Percentiles rank a stretch among this genome's conserved stretches.
phyloP scores from a whole-genome alignment of 2,329 filamentous ascomycete genomes.

The Fusarium papillatum region DNA sequence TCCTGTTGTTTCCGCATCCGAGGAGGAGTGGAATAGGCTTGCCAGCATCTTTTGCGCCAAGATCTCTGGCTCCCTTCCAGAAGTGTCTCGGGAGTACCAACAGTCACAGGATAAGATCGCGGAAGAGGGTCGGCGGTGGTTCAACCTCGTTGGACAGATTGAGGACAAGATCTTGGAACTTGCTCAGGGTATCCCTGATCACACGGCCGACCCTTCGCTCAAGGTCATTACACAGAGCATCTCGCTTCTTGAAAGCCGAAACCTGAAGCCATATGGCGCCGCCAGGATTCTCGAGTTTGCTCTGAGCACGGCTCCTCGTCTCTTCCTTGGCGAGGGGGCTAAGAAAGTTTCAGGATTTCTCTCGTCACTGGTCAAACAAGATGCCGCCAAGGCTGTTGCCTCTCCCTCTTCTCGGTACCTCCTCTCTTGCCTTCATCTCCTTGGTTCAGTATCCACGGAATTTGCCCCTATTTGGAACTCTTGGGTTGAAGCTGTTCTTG shows the following conservation, averaged over 20 bases:
- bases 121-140: slow-evolving; percentile 77
- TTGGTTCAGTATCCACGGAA: slow-evolving; percentile 57
- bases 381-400: slow-evolving; percentile 70
- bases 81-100: slow-evolving; percentile 83
- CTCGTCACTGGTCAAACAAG: slow-evolving; percentile 63
- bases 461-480: slow-evolving; percentile 60
- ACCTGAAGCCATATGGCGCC: slow-evolving; percentile 70
- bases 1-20: slow-evolving; percentile 62
- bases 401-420: slow-evolving; percentile 79
- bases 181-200: slow-evolving; percentile 42
- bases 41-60: slow-evolving; percentile 72
- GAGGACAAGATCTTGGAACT: slow-evolving; percentile 48
- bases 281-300: slow-evolving; percentile 60
- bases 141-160: slow-evolving; percentile 67
- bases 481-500: slow-evolving; percentile 58
- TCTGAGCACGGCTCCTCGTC: slow-evolving; percentile 53
- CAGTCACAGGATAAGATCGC: slow-evolving; percentile 79
- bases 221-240: slow-evolving; percentile 52
- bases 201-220: slow-evolving; percentile 46
- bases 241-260: slow-evolving; percentile 61
- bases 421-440: slow-evolving; percentile 72
- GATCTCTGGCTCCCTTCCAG: slow-evolving; percentile 82
- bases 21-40: slow-evolving; percentile 73
- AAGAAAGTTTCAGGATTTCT: slow-evolving; percentile 59
- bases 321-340: slow-evolving; percentile 54